Percentiles rank a stretch among this genome's conserved stretches.
These are phyloP conservation scores for Fusarium zealandicum DNA, from an alignment of 2,329 filamentous ascomycete species.

Conservation along the genomic window DNA sequence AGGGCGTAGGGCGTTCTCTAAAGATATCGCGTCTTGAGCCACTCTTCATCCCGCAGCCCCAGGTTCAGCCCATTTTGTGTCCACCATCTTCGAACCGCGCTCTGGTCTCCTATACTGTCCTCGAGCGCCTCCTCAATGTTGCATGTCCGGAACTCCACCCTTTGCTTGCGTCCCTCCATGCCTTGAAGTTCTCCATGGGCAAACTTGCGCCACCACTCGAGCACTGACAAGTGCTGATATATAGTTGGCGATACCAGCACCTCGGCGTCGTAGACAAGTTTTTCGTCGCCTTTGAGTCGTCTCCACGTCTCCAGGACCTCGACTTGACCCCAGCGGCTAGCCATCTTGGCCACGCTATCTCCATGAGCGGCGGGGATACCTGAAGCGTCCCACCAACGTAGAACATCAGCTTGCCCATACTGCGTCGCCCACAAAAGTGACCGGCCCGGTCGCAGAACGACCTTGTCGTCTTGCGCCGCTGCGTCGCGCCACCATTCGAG, in stretches of 20 bases:
- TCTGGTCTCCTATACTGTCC: conserved; percentile 79
- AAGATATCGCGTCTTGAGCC: conserved; percentile 83
- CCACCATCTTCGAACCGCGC: conserved; percentile 86
- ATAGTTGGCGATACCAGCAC: conserved; percentile 88
- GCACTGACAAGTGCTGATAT: conserved; percentile 80
- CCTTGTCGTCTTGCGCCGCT: conserved; percentile 62
- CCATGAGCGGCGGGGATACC: conserved; percentile 81
- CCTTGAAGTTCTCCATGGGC: conserved; percentile 62
- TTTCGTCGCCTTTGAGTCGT: conserved; percentile 67
- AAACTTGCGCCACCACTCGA: conserved; percentile 91
- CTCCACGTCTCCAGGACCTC: conserved; percentile 86
- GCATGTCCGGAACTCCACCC: conserved; percentile 92
- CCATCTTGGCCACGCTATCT: conserved; percentile 83
- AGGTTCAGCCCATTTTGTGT: conserved; percentile 82
- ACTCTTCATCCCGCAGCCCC: conserved; percentile 83
- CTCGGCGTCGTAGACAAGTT: conserved; percentile 79
- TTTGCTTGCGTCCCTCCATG: conserved; percentile 64
- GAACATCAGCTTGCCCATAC: conserved; percentile 76
- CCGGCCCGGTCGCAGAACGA: conserved; percentile 80
- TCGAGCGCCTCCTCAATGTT: conserved; percentile 95
- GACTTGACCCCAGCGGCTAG: conserved; percentile 84
- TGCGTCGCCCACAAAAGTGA: conserved; percentile 85
- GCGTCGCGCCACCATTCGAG: conserved; percentile 92
- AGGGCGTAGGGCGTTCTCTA: conserved; percentile 43
- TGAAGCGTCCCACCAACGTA: conserved; percentile 88